These are phyloP conservation scores for Magnaporthiopsis incrustans DNA, from an alignment of 2,329 filamentous ascomycete genomes.

Conservation along the genomic window DNA sequence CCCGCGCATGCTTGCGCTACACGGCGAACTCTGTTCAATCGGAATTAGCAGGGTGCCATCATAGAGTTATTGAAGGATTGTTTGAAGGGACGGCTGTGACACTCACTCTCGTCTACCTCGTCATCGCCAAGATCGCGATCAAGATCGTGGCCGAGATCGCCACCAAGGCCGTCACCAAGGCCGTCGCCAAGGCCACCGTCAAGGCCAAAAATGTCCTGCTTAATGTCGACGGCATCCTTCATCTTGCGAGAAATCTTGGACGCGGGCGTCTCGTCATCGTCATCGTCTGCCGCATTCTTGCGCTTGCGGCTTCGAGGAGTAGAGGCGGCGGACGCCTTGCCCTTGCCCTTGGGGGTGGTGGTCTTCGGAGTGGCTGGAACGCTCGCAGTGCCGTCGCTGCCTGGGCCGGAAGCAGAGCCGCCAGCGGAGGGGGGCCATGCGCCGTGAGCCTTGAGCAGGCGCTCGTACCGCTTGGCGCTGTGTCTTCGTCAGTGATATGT, in stretches of 20 bases:
- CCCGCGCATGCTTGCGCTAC: neutral
- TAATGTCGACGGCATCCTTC: neutral
- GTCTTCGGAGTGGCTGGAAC: neutral
- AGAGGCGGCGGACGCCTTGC: neutral
- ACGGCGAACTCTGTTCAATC: neutral
- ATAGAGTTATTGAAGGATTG: neutral
- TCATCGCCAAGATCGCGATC: neutral
- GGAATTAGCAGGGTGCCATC: neutral
- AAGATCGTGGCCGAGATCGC: too few relatives aligned
- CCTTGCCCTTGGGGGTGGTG: slow-evolving; percentile 3
- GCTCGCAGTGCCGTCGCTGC: neutral
- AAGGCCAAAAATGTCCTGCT: neutral
- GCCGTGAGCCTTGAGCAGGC: slow-evolving; percentile 29
- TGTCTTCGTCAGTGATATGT: neutral
- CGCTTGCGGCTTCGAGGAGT: slow-evolving; percentile 1
- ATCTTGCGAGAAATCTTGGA: neutral
- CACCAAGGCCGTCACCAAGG: neutral
- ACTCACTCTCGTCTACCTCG: neutral
- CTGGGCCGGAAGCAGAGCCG: too few relatives aligned
- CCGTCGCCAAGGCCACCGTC: too few relatives aligned
- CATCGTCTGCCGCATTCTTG: neutral
- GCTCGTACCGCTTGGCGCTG: slow-evolving; percentile 61
- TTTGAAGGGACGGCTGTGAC: neutral
- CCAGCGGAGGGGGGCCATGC: slow-evolving; percentile 11
- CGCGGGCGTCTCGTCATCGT: neutral